A percentile compares a stretch with the other conserved stretches of the same genome.
phyloP scores from a whole-genome alignment of 2,329 filamentous ascomycete species.

The Botrytis tulipae region DNA sequence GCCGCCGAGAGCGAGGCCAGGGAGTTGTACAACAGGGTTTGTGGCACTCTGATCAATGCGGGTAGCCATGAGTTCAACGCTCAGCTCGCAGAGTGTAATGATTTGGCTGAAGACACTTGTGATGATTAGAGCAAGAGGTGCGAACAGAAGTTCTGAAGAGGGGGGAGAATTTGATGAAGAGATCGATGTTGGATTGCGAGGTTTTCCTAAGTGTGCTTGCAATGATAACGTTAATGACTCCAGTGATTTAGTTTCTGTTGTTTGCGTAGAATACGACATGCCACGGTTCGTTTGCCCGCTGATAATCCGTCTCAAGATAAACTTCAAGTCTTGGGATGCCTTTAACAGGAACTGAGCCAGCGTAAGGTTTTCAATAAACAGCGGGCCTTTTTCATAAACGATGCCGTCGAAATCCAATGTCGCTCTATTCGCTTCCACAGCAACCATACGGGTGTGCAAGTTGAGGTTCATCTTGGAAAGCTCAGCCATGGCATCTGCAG shows the following conservation, averaged over 20 bases:
- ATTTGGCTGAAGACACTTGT: background rate
- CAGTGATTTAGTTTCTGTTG: background rate
- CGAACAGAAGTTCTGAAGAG: background rate
- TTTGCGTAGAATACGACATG: background rate
- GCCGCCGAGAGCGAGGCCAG: background rate
- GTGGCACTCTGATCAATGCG: background rate
- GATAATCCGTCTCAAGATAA: background rate
- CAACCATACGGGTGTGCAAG: background rate
- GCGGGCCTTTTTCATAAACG: background rate
- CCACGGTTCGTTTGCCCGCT: too few species aligned
- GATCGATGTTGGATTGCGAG: background rate
- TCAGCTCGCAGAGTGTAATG: background rate
- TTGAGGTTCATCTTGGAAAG: background rate
- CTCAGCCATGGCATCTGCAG: background rate
- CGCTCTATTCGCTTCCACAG: background rate
- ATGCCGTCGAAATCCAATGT: background rate
- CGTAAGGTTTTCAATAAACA: background rate
- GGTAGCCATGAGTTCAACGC: background rate
- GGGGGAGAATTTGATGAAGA: background rate
- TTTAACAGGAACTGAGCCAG: background rate
- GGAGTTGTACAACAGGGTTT: background rate
- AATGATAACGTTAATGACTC: background rate
- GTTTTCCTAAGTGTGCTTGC: background rate
- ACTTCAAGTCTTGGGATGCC: background rate
- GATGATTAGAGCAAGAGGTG: background rate